phyloP scores from a whole-genome alignment of 179 eudicot genomes.

The Corrigiola litoralis region DNA sequence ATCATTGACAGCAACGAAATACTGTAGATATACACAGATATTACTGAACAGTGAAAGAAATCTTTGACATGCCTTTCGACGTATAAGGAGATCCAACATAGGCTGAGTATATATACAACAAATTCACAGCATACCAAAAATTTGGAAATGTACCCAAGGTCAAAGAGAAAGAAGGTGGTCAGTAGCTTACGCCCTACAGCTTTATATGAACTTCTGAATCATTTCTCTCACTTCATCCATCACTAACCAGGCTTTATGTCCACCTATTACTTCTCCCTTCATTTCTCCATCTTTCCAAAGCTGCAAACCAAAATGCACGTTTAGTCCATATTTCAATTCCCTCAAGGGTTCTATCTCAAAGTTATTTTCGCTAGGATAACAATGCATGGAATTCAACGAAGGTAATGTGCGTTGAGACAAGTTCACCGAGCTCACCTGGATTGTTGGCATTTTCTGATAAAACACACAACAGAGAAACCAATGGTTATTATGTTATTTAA shows the following conservation, averaged over 20 bases:
- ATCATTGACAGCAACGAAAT: too few relatives aligned
- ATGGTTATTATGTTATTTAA: constrained; percentile 2
- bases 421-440: constrained; percentile 56
- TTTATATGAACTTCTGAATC: constrained; percentile 48
- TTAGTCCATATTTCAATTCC: not conserved
- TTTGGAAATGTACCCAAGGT: not conserved
- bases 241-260: constrained; percentile 85
- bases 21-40: not conserved
- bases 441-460: constrained; percentile 92
- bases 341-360: not conserved
- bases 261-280: constrained; percentile 87
- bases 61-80: not conserved
- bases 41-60: not conserved
- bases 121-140: constrained; percentile 9
- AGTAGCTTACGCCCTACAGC: not conserved
- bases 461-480: constrained; percentile 10
- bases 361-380: too few relatives aligned
- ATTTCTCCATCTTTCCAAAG: constrained; percentile 87
- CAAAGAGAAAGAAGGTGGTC: not conserved
- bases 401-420: not conserved
- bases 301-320: constrained; percentile 33
- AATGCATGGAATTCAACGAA: not conserved
- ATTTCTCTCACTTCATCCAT: constrained; percentile 76
- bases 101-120: constrained; percentile 18
- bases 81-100: not conserved